Conservation (phyloP, 2,329 filamentous ascomycete species). For the Aspergillus sp. region DNA sequence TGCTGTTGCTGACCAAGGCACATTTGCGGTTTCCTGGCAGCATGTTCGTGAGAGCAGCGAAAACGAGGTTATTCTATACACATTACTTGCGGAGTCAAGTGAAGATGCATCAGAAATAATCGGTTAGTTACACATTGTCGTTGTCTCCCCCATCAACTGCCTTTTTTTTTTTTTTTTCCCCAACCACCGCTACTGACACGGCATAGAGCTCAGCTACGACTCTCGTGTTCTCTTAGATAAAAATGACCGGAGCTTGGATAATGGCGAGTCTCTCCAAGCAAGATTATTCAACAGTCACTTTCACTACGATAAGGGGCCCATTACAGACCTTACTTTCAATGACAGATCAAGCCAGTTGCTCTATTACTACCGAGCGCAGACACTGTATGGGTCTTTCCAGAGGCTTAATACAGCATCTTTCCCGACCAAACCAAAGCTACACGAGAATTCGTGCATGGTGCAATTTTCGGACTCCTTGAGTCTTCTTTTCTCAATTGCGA, state of each 20-base stretch:
- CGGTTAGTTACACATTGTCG: slow-evolving; percentile 14
- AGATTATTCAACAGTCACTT: background rate
- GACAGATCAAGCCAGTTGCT: slow-evolving; percentile 32
- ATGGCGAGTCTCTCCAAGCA: background rate
- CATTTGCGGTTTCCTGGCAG: slow-evolving; percentile 36
- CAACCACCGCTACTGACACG: slow-evolving; percentile 3
- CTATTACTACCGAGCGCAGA: slow-evolving; percentile 26
- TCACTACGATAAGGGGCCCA: slow-evolving; percentile 15
- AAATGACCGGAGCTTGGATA: slow-evolving; percentile 1
- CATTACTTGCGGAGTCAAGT: slow-evolving; percentile 3
- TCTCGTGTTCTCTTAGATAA: slow-evolving; percentile 14
- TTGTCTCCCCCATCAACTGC: background rate
- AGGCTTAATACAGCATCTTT: slow-evolving; percentile 13
- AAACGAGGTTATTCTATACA: slow-evolving; percentile 28
- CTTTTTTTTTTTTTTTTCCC: too few species aligned
- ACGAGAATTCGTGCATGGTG: slow-evolving; percentile 19
- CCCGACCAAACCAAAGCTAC: slow-evolving; percentile 10
- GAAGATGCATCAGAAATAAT: slow-evolving; percentile 7
- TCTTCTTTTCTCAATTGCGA: slow-evolving; percentile 32
- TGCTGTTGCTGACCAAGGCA: slow-evolving; percentile 14
- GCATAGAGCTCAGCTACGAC: slow-evolving; percentile 15
- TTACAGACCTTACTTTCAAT: slow-evolving; percentile 30
- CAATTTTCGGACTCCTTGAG: slow-evolving; percentile 17
- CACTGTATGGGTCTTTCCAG: slow-evolving; percentile 33
- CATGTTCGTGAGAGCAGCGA: slow-evolving; percentile 14